Evolutionary conservation across 768 basidiomycete species (phyloP), one percentile per base, ranked within the genome.

Genomic region (Hericium rajendrae): DNA sequence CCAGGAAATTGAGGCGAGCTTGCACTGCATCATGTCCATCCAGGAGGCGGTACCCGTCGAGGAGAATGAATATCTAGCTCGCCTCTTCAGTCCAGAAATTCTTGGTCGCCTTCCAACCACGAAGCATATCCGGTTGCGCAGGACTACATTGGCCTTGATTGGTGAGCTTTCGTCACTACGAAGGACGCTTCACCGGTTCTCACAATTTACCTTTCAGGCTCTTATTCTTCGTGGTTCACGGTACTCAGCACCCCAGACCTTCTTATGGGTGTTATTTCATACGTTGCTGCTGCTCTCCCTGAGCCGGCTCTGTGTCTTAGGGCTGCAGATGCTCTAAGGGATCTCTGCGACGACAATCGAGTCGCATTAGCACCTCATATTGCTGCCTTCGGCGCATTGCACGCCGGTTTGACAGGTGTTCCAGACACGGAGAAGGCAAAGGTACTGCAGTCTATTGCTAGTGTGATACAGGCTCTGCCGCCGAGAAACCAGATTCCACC

Each of bases 381-480:
- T 39, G 77, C 76, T 2, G 88, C 91, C 0, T 95, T 97, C 68
- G 88, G 85, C 4, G 83, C 86, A 58, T 69, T 97, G 56, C 89
- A 95, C 70, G 85, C 86, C 0, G 83, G 85, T 15, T 70, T 95
- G 50, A 82, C 78, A 20, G 76, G 76, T 6, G 83, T 95, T 55
- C 86, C 88, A 85, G 88, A 91, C 63, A 82, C 85, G 20, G 93
- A 95, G 70, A 89, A 88, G 71, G 81, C 83, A 62, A 97, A 94
- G 70, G 90, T 97, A 1, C 73, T 97, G 48, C 89, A 97, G 67
- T 91, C 88, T 0, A 94, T 97, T 53, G 84, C 91, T 1, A 95
- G 93, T 60, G 91, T 97, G 3, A 88, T 97, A 37, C 91, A 97
- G 65, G 94, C 94, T 0, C 70, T 97, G 51, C 86, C 90, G 0